Percentiles rank a stretch among this genome's conserved stretches.
Evolutionary conservation across 495 filamentous ascomycete genomes (phyloP).

Genomic region (Cercophora newfieldiana): DNA sequence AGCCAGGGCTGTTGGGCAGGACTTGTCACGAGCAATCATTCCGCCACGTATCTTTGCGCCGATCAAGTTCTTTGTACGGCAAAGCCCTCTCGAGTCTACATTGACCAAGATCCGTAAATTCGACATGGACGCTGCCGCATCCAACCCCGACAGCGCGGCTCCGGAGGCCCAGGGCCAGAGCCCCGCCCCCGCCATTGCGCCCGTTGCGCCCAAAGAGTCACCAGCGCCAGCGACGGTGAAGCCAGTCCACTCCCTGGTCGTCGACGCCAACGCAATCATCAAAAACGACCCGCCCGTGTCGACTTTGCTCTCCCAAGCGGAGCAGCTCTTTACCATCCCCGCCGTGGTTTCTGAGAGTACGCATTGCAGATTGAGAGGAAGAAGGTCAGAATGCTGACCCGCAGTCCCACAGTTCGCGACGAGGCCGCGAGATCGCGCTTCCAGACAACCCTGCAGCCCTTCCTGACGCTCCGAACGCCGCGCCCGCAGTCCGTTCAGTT

Average conservation of each 20-base stretch:
- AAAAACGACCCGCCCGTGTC: conserved; percentile 82
- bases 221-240: conserved; percentile 44
- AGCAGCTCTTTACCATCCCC: conserved; percentile 80
- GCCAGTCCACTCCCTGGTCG: conserved; percentile 75
- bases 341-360: conserved; percentile 85
- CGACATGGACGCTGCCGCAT: neutral
- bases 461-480: conserved; percentile 75
- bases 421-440: conserved; percentile 75
- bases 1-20: neutral
- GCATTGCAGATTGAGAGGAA: neutral
- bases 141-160: conserved; percentile 12
- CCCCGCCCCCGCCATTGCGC: conserved; percentile 31
- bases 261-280: conserved; percentile 91
- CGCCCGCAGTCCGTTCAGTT: conserved; percentile 71
- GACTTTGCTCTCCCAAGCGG: conserved; percentile 70
- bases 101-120: too few relatives aligned
- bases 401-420: conserved; percentile 51
- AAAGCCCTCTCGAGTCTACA: too few relatives aligned
- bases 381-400: neutral
- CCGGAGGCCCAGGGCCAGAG: conserved; percentile 15
- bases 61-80: too few relatives aligned
- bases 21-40: neutral
- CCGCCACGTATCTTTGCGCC: neutral
- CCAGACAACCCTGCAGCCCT: conserved; percentile 79
- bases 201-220: conserved; percentile 2